Evolutionary conservation across 352 stramenopile genomes (phyloP).

Genomic region (Globisporangium paroecandrum): DNA sequence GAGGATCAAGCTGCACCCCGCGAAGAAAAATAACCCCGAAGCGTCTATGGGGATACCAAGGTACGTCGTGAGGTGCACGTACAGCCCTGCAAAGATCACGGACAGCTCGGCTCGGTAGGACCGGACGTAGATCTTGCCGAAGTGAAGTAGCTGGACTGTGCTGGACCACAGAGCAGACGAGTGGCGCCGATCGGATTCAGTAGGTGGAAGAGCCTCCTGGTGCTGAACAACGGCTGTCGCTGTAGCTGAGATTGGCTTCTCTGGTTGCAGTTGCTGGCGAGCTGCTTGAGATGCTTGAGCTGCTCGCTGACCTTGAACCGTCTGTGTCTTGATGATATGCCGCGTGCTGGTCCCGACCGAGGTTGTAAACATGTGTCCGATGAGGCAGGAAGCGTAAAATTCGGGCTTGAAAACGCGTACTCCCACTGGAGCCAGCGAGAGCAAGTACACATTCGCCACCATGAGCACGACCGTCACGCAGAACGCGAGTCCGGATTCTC

Average conservation of each 20-base stretch:
- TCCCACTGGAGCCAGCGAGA: background rate
- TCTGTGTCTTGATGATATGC: constrained; percentile 11
- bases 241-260: background rate
- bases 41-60: constrained; percentile 12
- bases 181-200: background rate
- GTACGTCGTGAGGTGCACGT: constrained; percentile 49
- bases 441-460: background rate
- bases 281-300: background rate
- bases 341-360: constrained; percentile 5
- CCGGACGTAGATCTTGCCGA: background rate
- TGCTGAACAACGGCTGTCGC: background rate
- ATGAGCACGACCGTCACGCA: constrained; percentile 2
- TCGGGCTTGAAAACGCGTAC: background rate
- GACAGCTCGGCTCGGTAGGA: constrained; percentile 18
- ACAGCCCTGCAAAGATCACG: constrained; percentile 34
- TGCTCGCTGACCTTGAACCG: background rate
- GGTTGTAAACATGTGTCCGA: constrained; percentile 2
- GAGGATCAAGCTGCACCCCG: constrained; percentile 23
- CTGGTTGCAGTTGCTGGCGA: background rate
- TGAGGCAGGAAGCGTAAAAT: background rate
- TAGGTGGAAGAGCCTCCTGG: too few relatives aligned
- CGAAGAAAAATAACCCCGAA: constrained; percentile 16
- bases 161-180: background rate
- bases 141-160: background rate
- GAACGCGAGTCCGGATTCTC: background rate